Percentiles rank a stretch among this genome's conserved stretches.
Conservation (phyloP, 2,329 filamentous ascomycete genomes). For the Rosellinia necatrix region DNA sequence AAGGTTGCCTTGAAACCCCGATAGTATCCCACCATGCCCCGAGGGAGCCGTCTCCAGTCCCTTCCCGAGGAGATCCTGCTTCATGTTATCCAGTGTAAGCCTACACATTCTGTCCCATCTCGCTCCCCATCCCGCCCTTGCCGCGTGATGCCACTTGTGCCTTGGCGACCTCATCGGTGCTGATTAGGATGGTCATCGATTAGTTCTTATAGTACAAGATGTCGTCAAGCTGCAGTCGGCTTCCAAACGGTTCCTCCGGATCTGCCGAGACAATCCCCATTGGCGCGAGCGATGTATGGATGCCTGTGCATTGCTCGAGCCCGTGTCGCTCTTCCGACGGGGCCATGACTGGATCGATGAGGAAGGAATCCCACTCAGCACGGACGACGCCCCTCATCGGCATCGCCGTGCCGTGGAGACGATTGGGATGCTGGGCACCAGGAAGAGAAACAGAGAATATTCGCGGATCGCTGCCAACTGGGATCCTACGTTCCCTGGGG, state of each 20-base stretch:
- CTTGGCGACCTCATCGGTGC: neutral
- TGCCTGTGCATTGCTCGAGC: slow-evolving; percentile 67
- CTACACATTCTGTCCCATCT: slow-evolving; percentile 9
- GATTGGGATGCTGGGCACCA: slow-evolving; percentile 31
- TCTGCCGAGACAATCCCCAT: slow-evolving; percentile 74
- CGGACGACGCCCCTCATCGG: slow-evolving; percentile 33
- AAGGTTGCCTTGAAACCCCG: neutral
- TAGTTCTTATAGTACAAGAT: slow-evolving; percentile 61
- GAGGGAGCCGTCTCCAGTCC: slow-evolving; percentile 48
- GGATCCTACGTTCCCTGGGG: slow-evolving; percentile 76
- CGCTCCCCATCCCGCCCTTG: too few species aligned
- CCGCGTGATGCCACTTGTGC: slow-evolving; percentile 5
- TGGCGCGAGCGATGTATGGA: slow-evolving; percentile 80
- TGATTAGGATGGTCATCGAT: neutral
- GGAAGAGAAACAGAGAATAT: slow-evolving; percentile 45
- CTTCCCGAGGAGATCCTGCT: slow-evolving; percentile 68
- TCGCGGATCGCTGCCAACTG: slow-evolving; percentile 73
- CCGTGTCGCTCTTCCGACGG: slow-evolving; percentile 56
- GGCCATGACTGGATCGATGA: slow-evolving; percentile 45
- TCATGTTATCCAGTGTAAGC: slow-evolving; percentile 66
- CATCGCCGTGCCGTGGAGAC: slow-evolving; percentile 38
- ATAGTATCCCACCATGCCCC: slow-evolving; percentile 29
- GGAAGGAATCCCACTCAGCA: slow-evolving; percentile 30
- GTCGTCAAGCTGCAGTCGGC: slow-evolving; percentile 72
- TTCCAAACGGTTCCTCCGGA: slow-evolving; percentile 65